Evolutionary conservation across 768 basidiomycete species (phyloP), one percentile per base, ranked within the genome.

Genomic region (Mycena albidolilacea): DNA sequence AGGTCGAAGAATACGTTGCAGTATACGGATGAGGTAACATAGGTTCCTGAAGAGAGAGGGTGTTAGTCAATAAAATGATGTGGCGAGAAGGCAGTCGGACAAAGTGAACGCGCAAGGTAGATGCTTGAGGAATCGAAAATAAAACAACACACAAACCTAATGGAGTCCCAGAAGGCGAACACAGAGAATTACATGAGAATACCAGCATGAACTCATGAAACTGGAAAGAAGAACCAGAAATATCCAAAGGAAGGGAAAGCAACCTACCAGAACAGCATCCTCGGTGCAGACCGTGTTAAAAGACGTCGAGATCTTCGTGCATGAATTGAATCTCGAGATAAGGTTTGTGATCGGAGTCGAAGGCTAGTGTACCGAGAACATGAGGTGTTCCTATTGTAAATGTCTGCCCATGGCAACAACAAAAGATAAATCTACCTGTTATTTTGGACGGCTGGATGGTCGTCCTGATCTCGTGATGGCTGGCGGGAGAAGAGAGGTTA

Each of bases 301-400:
- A 30, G 55, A 57, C 30, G 30, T 10, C 35, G 30, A 57, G 21
- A 57, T 57, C 55, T 23, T 30, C 55, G 21, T 30, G 55, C 35
- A 57, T 14, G 55, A 57, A 57, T 9, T 57, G 23, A 30, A 57
- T 35, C 55, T 57, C 30, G 30, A 57, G 55, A 57, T 35, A 15
- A 14, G 30, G 35, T 35, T 57, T 57, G 55, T 57, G 15, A 5
- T 57, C 55, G 55, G n/a, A n/a, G n/a, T n/a, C n/a, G n/a, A n/a
- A n/a, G n/a, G n/a, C n/a, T n/a, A n/a, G n/a, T n/a, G n/a, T 57
- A 57, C 55, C 30, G 55, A 57, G 55, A 57, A 57, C 55, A 57
- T 35, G 55, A 57, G 30, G 30, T 57, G 30, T 57, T 57, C 55
- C 30, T 30, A 35, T 35, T 57, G 55, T 57, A 57, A 57, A 57